Percentiles rank a stretch among this genome's conserved stretches.
Conservation (phyloP, 768 basidiomycete species). For the Podaxis rugospora region DNA sequence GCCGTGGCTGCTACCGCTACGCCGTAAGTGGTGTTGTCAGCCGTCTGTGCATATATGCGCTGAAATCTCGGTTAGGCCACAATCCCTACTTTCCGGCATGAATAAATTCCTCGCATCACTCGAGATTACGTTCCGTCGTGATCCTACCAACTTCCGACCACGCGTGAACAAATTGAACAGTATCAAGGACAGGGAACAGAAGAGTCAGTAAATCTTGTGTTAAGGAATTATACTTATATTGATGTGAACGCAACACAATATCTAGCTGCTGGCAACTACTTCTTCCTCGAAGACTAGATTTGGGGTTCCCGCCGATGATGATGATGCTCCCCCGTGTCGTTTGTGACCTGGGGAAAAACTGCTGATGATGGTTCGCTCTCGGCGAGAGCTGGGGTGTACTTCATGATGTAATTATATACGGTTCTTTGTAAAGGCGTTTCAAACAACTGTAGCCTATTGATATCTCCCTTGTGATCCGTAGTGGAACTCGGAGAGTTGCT, state of each 20-base stretch:
- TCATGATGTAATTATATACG: conserved; percentile 8
- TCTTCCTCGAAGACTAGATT: conserved; percentile 81
- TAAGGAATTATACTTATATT: not conserved
- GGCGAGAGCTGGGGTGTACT: not conserved
- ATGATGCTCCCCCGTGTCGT: not conserved
- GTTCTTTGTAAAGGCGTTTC: not conserved
- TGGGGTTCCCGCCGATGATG: not conserved
- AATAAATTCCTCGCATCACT: conserved; percentile 94
- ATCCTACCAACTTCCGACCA: conserved; percentile 91
- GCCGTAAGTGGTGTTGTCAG: conserved; percentile 50
- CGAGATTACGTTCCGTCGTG: conserved; percentile 97
- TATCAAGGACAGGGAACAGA: conserved; percentile 87
- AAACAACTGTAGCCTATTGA: not conserved
- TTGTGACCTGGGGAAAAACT: not conserved
- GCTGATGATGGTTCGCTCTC: not conserved
- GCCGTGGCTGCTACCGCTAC: conserved; percentile 87
- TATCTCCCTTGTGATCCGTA: not conserved
- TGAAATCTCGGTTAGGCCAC: conserved; percentile 54
- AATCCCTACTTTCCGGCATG: conserved; percentile 94
- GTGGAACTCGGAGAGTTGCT: not conserved
- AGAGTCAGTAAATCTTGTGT: conserved; percentile 41
- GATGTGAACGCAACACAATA: not conserved
- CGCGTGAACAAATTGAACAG: conserved; percentile 84
- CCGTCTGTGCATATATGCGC: not conserved
- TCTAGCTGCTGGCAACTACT: conserved; percentile 78